Evolutionary conservation across 139 green algal genomes (phyloP).

Genomic region (Diplosphaera chodatii): DNA sequence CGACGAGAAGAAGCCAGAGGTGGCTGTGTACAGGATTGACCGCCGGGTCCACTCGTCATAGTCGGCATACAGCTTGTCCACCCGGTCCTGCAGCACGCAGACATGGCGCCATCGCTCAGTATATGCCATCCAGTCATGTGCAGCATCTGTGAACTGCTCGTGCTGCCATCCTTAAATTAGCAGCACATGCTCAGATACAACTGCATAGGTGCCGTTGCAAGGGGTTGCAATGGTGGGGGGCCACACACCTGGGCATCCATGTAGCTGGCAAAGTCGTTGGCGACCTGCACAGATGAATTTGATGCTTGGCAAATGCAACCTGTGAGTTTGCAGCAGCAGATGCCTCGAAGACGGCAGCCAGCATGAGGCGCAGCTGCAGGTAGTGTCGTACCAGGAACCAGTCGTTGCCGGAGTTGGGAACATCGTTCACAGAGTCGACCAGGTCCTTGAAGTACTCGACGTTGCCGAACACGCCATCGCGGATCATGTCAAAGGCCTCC

Average conservation of each 20-base stretch:
- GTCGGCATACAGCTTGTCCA: constrained; percentile 67
- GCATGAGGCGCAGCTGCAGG: no score
- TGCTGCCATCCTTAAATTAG: no score
- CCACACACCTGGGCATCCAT: constrained; percentile 62
- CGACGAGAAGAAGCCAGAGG: constrained; percentile 64
- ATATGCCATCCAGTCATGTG: no score
- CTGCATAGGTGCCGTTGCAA: background rate
- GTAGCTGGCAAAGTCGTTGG: constrained; percentile 88
- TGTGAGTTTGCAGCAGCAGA: no score
- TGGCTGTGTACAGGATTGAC: constrained; percentile 71
- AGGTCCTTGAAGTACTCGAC: constrained; percentile 85
- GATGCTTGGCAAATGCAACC: no score
- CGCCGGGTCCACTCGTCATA: constrained; percentile 62
- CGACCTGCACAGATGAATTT: constrained; percentile 42
- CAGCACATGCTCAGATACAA: background rate
- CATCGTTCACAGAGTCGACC: constrained; percentile 79
- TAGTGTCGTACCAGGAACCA: no score
- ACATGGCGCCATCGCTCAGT: no score
- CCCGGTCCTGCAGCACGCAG: constrained; percentile 50
- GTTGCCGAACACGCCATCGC: constrained; percentile 83
- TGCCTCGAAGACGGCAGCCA: no score
- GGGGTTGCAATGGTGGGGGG: no score
- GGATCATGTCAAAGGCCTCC: constrained; percentile 42
- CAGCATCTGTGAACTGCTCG: no score
- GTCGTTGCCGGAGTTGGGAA: constrained; percentile 77